Percentiles rank a stretch among this genome's conserved stretches.
These are phyloP conservation scores for Deinandra increscens DNA, from an alignment of 129 eudicot genomes.

Conservation along the genomic window DNA sequence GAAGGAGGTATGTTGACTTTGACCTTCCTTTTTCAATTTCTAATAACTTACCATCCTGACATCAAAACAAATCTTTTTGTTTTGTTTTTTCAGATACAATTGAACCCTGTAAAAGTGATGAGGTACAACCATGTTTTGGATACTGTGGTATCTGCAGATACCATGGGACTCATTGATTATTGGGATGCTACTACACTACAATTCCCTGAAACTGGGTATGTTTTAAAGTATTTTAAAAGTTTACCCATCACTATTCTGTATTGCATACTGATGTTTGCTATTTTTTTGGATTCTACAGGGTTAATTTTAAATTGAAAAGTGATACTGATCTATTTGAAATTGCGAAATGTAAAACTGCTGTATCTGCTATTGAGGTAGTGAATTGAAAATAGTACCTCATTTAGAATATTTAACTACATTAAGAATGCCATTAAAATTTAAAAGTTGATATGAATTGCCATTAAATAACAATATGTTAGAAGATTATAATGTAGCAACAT, in stretches of 20 bases:
- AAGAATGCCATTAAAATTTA: not conserved
- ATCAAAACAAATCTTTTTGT: not conserved
- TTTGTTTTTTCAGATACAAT: conserved; percentile 56
- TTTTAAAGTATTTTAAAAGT: not conserved
- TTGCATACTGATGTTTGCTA: conserved; percentile 3
- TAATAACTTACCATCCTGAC: not conserved
- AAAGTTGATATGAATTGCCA: not conserved
- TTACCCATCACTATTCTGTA: not conserved
- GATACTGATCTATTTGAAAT: conserved; percentile 81
- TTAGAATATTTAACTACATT: not conserved
- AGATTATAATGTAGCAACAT: not conserved
- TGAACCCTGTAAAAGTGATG: conserved; percentile 74
- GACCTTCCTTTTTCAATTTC: not conserved
- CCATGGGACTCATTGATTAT: conserved; percentile 85
- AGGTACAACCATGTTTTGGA: conserved; percentile 77
- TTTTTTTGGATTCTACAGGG: conserved; percentile 52
- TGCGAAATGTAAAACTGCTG: conserved; percentile 75
- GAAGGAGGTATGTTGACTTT: conserved; percentile 52
- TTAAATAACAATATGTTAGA: not conserved
- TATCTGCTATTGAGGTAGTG: conserved; percentile 85
- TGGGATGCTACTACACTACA: conserved; percentile 80
- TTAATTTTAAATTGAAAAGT: conserved; percentile 66
- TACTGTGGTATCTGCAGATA: conserved; percentile 82
- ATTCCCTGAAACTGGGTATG: conserved; percentile 82
- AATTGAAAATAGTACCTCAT: not conserved